Evolutionary conservation across 1,284 basidiomycete genomes (phyloP).

Genomic region (Cryptococcus amylolentus): DNA sequence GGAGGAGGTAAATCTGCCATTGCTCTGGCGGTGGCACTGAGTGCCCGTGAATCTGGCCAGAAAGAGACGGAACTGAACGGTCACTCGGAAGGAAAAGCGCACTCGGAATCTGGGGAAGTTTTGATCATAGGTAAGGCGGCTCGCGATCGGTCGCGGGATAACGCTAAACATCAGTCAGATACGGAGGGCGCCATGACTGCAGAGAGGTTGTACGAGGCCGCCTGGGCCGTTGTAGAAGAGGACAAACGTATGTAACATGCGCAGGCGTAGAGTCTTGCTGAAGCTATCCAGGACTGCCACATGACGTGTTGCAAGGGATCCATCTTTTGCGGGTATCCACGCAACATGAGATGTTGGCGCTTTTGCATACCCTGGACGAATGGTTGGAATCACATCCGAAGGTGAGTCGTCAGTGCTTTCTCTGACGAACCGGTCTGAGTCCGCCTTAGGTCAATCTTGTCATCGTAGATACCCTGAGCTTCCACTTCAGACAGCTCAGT

Average conservation of each 20-base stretch:
- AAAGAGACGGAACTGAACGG: background rate
- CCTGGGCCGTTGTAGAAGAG: background rate
- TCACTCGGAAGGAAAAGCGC: conserved; percentile 7
- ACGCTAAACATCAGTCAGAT: conserved; percentile 26
- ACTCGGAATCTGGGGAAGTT: conserved; percentile 30
- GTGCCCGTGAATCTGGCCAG: conserved; percentile 17
- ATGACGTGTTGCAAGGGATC: conserved; percentile 31
- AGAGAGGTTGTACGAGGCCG: conserved; percentile 28
- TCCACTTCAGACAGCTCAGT: conserved; percentile 46
- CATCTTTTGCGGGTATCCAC: conserved; percentile 43
- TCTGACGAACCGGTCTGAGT: background rate
- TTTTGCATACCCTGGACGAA: conserved; percentile 40
- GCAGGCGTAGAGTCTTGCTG: background rate
- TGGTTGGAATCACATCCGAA: conserved; percentile 43
- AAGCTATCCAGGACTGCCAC: conserved; percentile 3
- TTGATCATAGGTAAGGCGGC: conserved; percentile 40
- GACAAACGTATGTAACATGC: too few species aligned
- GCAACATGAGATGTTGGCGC: conserved; percentile 46
- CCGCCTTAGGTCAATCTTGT: conserved; percentile 40
- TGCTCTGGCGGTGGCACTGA: conserved; percentile 32
- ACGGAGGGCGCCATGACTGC: conserved; percentile 44
- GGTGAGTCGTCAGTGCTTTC: conserved; percentile 17
- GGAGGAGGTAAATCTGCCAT: conserved; percentile 45
- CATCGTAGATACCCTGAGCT: conserved; percentile 47
- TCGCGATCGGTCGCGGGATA: background rate